Evolutionary conservation across 306 rosid genomes (phyloP).

Genomic region (Argentina anserina): DNA sequence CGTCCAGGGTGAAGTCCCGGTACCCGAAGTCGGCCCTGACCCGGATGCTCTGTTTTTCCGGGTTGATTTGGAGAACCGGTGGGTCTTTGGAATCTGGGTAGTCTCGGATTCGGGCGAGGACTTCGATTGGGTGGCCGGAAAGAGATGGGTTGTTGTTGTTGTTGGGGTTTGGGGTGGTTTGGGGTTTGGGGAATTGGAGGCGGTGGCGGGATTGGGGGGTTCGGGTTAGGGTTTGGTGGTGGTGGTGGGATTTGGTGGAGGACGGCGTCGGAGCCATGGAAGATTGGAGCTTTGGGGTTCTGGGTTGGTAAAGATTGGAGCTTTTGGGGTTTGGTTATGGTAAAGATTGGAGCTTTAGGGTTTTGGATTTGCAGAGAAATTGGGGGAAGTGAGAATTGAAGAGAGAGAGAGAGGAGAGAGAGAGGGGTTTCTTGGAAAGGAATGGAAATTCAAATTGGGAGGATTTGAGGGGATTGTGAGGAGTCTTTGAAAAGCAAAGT

Average conservation of each 20-base stretch:
- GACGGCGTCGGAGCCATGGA: slow-evolving; percentile 98
- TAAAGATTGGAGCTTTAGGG: neutral
- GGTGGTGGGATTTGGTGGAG: slow-evolving; percentile 55
- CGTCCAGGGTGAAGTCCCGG: slow-evolving; percentile 90
- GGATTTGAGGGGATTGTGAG: neutral
- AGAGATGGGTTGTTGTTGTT: slow-evolving; percentile 46
- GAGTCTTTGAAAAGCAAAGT: neutral
- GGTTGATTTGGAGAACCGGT: slow-evolving; percentile 55
- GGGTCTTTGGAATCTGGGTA: slow-evolving; percentile 71
- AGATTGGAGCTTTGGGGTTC: slow-evolving; percentile 27
- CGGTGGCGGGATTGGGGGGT: slow-evolving; percentile 90
- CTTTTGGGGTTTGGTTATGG: neutral
- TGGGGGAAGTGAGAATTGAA: neutral
- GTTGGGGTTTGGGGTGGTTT: slow-evolving; percentile 64
- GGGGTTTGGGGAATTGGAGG: slow-evolving; percentile 65
- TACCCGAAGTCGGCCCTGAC: slow-evolving; percentile 91
- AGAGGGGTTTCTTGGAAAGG: neutral
- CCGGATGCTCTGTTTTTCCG: slow-evolving; percentile 50
- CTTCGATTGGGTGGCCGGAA: slow-evolving; percentile 87
- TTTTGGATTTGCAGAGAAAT: neutral
- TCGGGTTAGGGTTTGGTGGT: slow-evolving; percentile 42
- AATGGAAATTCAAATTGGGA: neutral
- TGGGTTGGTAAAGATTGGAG: neutral
- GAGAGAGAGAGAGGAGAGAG: slow-evolving; percentile 12
- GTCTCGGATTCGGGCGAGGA: slow-evolving; percentile 86